Conservation (phyloP, 257 asterid genomes). For the Petrea volubilis region DNA sequence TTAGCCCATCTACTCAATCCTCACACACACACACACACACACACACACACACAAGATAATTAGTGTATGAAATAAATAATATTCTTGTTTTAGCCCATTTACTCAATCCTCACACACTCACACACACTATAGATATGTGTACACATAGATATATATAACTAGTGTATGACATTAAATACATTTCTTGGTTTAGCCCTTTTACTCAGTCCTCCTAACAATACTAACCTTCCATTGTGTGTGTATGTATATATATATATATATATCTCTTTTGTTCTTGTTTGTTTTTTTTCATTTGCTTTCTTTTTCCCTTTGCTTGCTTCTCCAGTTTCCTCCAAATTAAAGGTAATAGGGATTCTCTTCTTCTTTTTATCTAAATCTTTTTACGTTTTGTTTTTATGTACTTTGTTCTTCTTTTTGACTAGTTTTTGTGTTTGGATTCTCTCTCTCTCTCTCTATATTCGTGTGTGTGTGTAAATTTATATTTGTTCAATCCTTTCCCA, state of each 20-base stretch:
- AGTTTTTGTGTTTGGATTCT: constrained; percentile 12
- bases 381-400: background rate
- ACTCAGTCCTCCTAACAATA: constrained; percentile 14
- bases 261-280: background rate
- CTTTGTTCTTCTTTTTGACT: background rate
- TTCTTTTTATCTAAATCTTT: background rate
- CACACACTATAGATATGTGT: too few relatives aligned
- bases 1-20: too few relatives aligned
- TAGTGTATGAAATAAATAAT: too few relatives aligned
- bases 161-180: too few relatives aligned
- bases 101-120: too few relatives aligned
- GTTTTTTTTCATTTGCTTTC: constrained; percentile 21
- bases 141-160: too few relatives aligned
- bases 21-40: too few relatives aligned
- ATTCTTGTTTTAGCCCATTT: too few relatives aligned
- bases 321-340: constrained; percentile 50
- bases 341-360: constrained; percentile 58
- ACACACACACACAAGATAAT: too few relatives aligned
- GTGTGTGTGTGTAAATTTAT: background rate
- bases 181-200: too few relatives aligned
- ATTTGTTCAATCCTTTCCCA: constrained; percentile 5
- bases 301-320: constrained; percentile 44
- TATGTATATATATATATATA: background rate
- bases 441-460: background rate
- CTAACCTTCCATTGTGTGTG: background rate